Base-by-base conservation (phyloP, 495 filamentous ascomycete species). In the Hypoxylon crocopeplum region DNA sequence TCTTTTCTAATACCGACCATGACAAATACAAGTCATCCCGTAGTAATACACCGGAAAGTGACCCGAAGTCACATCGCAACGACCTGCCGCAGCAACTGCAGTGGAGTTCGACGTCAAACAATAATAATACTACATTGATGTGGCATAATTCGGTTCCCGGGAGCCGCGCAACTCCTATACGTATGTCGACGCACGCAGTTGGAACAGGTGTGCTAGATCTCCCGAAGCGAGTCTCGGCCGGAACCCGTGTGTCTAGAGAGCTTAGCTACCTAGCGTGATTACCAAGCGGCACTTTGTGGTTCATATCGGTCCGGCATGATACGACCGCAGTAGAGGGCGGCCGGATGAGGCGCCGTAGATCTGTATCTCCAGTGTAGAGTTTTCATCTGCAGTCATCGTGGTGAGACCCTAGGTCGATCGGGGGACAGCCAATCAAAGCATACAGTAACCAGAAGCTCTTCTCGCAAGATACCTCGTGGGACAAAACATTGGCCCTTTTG, bases 1-100 rank as follows among this genome's bases (percentile, higher is more conserved):
- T 3, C 34, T 19, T 57, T 54, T 30, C 42, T 51, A 49, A 56
- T 57, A 54, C 48, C 49, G 45, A 51, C 12, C 38, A 59, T 64
- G 61, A 64, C 61, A 64, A 59, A 64, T 64, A 50, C 27, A 56
- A 17, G 44, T 44, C 49, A 51, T 55, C 45, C 32, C 29, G 50
- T 59, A 64, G 55, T 59, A 64, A 64, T 58, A 59, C 56, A 25
- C 34, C 55, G 49, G 49, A 45, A 64, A 49, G 45, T 48, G 38
- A 46, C 34, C 61, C 50, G 45, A 50, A 64, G 61, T 64, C 55
- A 59, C 61, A 59, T 59, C 50, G 61, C 61, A 51, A 64, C 61
- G 50, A 59, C 55, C 55, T 56, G 32, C 38, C 50, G 36, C 33
- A 50, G 49, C 33, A 51, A 39, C 38, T 53, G 15, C 56, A 16